Base-by-base conservation (phyloP, 768 basidiomycete species). In the Saitozyma podzolica region DNA sequence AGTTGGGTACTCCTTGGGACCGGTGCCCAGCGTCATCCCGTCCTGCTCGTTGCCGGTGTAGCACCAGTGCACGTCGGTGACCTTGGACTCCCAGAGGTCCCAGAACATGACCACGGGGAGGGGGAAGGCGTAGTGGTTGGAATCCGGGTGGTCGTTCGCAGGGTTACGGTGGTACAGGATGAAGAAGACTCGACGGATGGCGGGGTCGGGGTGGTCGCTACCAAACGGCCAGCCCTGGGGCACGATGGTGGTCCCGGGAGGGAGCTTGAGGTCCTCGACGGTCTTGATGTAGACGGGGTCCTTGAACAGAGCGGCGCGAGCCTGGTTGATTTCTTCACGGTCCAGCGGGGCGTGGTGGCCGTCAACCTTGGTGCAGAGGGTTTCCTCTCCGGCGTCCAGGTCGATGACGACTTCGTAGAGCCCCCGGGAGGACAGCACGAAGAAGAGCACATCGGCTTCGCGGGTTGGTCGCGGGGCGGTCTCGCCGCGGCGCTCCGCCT, bases 11-110 rank as follows among this genome's bases (percentile, higher is more conserved):
- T 51, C 39, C 10, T 40, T 43, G 16, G 17, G 17, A 88, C 89
- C 17, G 92, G 91, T 41, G 92, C 93, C 59, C 41, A 61, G 39
- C 6, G 16, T 45, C 17, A 54, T 10, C 9, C 53, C 39, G 42
- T 42, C 41, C 48, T 11, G 50, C n/a, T 50, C 56, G 41, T 14
- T 64, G 53, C 53, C 58, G 61, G 64, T 77, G 73, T 50, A 75
- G 72, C 11, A 62, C 64, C 11, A 64, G 53, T 47, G 70, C 29
- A 58, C 58, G n/a, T 75, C 73, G 20, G 67, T 72, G 29, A 75
- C 63, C 57, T 77, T 73, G 60, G 73, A 53, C 11, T 54, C 59
- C 16, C 59, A 54, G 13, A 61, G 13, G 43, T 68, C 52, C 10
- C 63, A 59, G 50, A 52, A 53, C 10, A 64, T 54, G 39, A 63